Base-by-base conservation (phyloP, 129 eudicot genomes). In the Tagetes erecta region DNA sequence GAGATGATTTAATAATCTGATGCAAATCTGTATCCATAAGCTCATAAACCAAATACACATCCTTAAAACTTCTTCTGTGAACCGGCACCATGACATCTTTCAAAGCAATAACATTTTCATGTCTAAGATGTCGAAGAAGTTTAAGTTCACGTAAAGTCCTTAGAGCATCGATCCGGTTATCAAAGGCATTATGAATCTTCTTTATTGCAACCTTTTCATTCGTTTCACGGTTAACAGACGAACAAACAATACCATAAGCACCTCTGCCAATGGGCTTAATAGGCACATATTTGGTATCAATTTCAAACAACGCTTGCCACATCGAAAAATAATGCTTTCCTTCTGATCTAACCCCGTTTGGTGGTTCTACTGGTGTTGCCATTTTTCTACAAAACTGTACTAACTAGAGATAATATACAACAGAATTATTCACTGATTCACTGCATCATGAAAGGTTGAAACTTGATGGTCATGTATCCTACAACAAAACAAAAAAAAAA, bases 321-420 rank as follows among this genome's bases (percentile, higher is more conserved):
- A 89, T 89, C 7, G 92, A 82, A 78, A 76, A 89, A 80, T 89
- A 89, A 68, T 85, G 96, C 55, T 89, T 89, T 68, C 96, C 96
- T 81, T 47, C 83, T 31, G 76, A 33, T 63, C 84, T 67, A 31
- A 90, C 68, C 64, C 96, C 92, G 33, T 87, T 87, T 5, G 96
- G 96, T 56, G 96, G 96, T 67, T 90, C 92, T 40, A 90, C 96
- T 4, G 86, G 96, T 70, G 92, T 87, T 74, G 96, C 96, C 96
- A 90, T 87, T 69, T 73, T 41, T 66, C 82, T 71, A 41, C 62
- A 80, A 6, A 52, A 42, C 10, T 7, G 10, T 9, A 70, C 33
- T 51, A 53, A 8, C 33, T 55, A 53, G 35, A 53, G 6, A 53
- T 6, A 44, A 10, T 44, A 44, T 44, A 44, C 47, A 44, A 7